These are phyloP conservation scores for Penicillium bovifimosum DNA, from an alignment of 495 filamentous ascomycete species.

Conservation along the genomic window DNA sequence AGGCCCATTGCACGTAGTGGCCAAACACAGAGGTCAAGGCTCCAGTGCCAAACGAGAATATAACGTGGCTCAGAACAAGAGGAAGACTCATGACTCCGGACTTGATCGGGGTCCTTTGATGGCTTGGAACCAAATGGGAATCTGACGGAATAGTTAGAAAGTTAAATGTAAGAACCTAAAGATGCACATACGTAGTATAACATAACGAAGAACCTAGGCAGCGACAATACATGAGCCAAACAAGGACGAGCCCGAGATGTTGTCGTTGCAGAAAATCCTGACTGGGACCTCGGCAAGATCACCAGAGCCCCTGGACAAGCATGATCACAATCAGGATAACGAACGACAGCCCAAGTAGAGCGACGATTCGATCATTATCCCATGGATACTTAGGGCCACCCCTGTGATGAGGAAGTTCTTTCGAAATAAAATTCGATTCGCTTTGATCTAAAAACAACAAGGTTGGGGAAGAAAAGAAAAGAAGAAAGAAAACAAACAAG, in stretches of 20 bases:
- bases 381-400: constrained; percentile 29
- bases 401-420: too few species aligned
- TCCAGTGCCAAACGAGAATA: constrained; percentile 16
- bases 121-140: constrained; percentile 20
- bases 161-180: neutral
- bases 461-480: too few species aligned
- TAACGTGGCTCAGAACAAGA: constrained; percentile 13
- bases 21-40: constrained; percentile 15
- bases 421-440: too few species aligned
- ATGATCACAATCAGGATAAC: neutral
- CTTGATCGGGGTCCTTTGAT: constrained; percentile 6
- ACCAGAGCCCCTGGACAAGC: neutral
- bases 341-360: constrained; percentile 5
- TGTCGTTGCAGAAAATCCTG: neutral
- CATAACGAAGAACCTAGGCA: neutral
- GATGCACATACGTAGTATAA: neutral
- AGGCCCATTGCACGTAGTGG: constrained; percentile 28
- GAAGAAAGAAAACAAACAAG: too few species aligned
- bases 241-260: neutral
- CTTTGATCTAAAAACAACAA: too few species aligned
- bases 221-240: neutral
- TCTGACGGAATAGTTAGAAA: neutral
- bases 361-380: constrained; percentile 50
- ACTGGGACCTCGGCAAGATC: neutral
- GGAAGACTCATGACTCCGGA: constrained; percentile 23